Base-by-base conservation (phyloP, 2,329 filamentous ascomycete genomes). In the Cladophialophora exuberans region DNA sequence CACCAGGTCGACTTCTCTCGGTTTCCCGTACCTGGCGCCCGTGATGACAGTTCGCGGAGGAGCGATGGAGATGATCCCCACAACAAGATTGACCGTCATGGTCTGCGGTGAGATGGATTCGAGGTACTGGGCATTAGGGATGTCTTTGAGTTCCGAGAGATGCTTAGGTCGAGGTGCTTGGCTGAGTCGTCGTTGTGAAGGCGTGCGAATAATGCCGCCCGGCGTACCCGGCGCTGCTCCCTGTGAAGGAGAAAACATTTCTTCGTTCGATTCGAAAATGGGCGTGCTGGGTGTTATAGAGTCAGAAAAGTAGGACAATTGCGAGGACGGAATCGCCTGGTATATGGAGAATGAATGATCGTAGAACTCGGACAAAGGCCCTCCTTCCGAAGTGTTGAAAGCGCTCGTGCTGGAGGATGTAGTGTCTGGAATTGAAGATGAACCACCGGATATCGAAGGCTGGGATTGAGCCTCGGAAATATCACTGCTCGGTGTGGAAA, bases 71-170 rank as follows among this genome's bases (percentile, higher is more conserved):
- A 96, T 86, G 42, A 97, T 77, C 2, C 87, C 89, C 9, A 85
- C 89, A n/a, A 97, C 81, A 4, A 96, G 70, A 68, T 91, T 90
- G 22, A 92, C 82, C 0, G 90, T 91, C 67, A 92, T 83, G 0
- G 90, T 96, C 67, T 91, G 88, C 0, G 91, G 92, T 25, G 80
- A 76, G 42, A 95, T 87, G 0, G 81, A 81, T 7, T 78, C 68
- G 4, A 96, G 77, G 64, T 88, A 83, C 2, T 69, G 67, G 0
- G 89, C 86, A 17, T 78, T 79, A 0, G 92, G 92, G 7, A 97
- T 76, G 57, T 86, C 82, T 48, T 81, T 79, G 11, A 97, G 76
- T 64, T 90, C 78, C 25, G 76, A 85, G 35, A 91, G 70, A 30
- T 76, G 53, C 35, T 62, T 64, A 5, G 60, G 59, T 44, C 56